Evolutionary conservation across 805 yeast genomes (phyloP).

Genomic region (Torulaspora franciscae): DNA sequence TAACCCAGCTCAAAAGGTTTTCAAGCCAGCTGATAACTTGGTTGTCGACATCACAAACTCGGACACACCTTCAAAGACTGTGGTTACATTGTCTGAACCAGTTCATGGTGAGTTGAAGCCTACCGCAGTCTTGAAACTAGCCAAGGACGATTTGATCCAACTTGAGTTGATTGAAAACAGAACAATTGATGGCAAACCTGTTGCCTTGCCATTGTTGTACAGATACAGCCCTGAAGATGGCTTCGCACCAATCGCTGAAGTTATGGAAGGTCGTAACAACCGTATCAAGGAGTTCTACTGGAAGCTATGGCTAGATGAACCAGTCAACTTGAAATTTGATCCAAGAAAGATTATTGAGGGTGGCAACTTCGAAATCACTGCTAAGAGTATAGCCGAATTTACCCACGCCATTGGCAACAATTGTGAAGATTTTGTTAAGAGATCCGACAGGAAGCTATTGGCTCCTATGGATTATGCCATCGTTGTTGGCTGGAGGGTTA

Average conservation of each 20-base stretch:
- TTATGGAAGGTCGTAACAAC: conserved; percentile 83
- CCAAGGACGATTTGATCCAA: conserved; percentile 51
- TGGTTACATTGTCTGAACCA: conserved; percentile 61
- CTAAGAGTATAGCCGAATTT: conserved; percentile 79
- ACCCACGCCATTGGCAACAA: conserved; percentile 96
- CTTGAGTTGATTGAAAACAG: conserved; percentile 81
- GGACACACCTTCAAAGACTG: conserved; percentile 49
- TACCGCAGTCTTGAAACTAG: conserved; percentile 58
- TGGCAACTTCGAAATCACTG: conserved; percentile 59
- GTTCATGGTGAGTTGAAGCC: conserved; percentile 65
- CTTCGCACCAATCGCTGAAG: conserved; percentile 91
- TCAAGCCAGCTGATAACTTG: conserved; percentile 64
- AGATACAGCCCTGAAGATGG: conserved; percentile 80
- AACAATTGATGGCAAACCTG: conserved; percentile 71
- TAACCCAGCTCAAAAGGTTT: conserved; percentile 75
- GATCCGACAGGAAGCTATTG: conserved; percentile 74
- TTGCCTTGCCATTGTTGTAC: conserved; percentile 72
- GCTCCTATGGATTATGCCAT: conserved; percentile 99
- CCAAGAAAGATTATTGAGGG: conserved; percentile 70
- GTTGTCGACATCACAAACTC: conserved; percentile 58
- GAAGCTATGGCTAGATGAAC: conserved; percentile 86
- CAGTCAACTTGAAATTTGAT: conserved; percentile 59
- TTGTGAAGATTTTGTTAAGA: conserved; percentile 89
- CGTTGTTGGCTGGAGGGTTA: conserved; percentile 97
- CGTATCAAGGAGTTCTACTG: conserved; percentile 96